Conservation (phyloP, 768 basidiomycete genomes). For the Xanthoconium purpureum region DNA sequence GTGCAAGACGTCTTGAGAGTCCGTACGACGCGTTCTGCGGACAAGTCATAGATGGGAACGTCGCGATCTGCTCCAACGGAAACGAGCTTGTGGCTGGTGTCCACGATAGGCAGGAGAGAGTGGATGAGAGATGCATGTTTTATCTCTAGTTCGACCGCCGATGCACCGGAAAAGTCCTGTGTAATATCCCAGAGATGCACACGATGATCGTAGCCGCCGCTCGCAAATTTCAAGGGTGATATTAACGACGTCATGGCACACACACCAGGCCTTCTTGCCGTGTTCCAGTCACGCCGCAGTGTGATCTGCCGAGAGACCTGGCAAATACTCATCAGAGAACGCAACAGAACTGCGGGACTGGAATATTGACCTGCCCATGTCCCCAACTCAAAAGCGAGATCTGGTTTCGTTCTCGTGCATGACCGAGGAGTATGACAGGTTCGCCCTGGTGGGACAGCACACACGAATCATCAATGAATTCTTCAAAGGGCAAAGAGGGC, state of each 20-base stretch:
- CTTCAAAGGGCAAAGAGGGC: slow-evolving; percentile 25
- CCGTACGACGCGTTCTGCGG: slow-evolving; percentile 41
- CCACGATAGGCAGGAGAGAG: slow-evolving; percentile 41
- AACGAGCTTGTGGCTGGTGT: slow-evolving; percentile 46
- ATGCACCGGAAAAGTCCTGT: slow-evolving; percentile 31
- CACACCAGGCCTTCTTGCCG: slow-evolving; percentile 39
- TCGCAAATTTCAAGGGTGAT: slow-evolving; percentile 43
- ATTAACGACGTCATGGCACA: slow-evolving; percentile 42
- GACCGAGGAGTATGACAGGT: slow-evolving; percentile 35
- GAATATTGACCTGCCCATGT: slow-evolving; percentile 23
- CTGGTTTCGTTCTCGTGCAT: slow-evolving; percentile 37
- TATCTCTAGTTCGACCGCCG: slow-evolving; percentile 34
- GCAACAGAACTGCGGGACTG: not conserved
- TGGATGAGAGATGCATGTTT: slow-evolving; percentile 44
- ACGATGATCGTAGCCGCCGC: slow-evolving; percentile 47
- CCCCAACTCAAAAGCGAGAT: slow-evolving; percentile 23
- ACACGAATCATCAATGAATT: slow-evolving; percentile 44
- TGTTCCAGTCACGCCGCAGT: slow-evolving; percentile 32
- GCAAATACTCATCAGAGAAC: slow-evolving; percentile 2
- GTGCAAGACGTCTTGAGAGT: slow-evolving; percentile 42
- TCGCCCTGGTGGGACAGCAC: slow-evolving; percentile 27
- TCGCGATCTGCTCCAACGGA: slow-evolving; percentile 49
- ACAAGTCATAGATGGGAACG: slow-evolving; percentile 44
- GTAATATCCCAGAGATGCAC: slow-evolving; percentile 48
- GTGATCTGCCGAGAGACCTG: slow-evolving; percentile 9